Evolutionary conservation across 192 early-diverging fungal species (phyloP).

Genomic region (Umbelopsis isabellina): DNA sequence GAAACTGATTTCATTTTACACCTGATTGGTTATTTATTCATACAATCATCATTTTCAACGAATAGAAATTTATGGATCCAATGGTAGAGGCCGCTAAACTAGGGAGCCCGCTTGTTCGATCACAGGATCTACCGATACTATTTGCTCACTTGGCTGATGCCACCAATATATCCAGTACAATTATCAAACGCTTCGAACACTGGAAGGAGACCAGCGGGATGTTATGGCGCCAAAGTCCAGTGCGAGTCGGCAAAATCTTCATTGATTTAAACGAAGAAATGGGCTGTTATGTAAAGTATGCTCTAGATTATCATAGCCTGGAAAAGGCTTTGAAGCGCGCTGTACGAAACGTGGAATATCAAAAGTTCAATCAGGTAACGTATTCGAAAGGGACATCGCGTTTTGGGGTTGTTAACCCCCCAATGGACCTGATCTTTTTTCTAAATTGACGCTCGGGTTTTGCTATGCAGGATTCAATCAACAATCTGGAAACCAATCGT

Average conservation of each 20-base stretch:
- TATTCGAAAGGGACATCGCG: not conserved
- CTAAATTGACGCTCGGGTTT: not conserved
- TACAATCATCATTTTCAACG: not conserved
- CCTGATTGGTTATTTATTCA: slow-evolving; percentile 4
- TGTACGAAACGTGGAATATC: slow-evolving; percentile 32
- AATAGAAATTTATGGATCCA: slow-evolving; percentile 44
- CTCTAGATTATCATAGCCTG: slow-evolving; percentile 34
- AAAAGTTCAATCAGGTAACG: slow-evolving; percentile 32
- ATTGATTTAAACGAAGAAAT: slow-evolving; percentile 29
- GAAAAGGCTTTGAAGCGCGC: slow-evolving; percentile 29
- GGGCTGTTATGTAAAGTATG: slow-evolving; percentile 39
- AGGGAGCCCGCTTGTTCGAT: slow-evolving; percentile 35
- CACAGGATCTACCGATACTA: slow-evolving; percentile 37
- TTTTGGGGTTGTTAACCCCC: not conserved
- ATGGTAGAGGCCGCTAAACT: slow-evolving; percentile 29
- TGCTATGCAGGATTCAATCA: slow-evolving; percentile 39
- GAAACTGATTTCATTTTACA: not conserved
- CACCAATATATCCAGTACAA: slow-evolving; percentile 31
- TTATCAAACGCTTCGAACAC: slow-evolving; percentile 24
- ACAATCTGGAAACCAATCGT: slow-evolving; percentile 50
- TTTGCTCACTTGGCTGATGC: slow-evolving; percentile 42
- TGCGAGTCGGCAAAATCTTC: slow-evolving; percentile 33
- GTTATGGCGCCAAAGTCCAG: slow-evolving; percentile 6
- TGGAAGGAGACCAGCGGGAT: slow-evolving; percentile 17
- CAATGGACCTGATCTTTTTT: not conserved